Percentiles rank a stretch among this genome's conserved stretches.
Evolutionary conservation across 78 protist genomes (phyloP).

Genomic region (Dictyostelium brefeldianum): DNA sequence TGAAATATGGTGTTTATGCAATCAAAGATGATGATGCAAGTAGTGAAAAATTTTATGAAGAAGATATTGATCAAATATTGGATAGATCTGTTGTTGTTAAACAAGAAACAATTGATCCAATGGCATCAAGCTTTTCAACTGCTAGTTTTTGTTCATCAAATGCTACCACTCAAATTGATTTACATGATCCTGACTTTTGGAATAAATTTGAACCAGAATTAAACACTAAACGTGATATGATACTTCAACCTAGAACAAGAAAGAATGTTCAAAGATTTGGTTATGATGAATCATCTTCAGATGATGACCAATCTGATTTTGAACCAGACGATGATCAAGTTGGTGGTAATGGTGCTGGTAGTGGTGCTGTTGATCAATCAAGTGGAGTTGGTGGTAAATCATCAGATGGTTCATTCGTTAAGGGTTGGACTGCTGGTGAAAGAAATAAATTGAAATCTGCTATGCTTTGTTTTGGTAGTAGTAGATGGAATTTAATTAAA

Average conservation of each 20-base stretch:
- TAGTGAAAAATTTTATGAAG: conserved; percentile 81
- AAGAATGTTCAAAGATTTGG: conserved; percentile 82
- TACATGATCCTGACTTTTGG: conserved; percentile 92
- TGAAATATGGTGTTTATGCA: conserved; percentile 89
- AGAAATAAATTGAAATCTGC: conserved; percentile 66
- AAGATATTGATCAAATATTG: conserved; percentile 89
- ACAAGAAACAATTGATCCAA: conserved; percentile 45
- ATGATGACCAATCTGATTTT: conserved; percentile 42
- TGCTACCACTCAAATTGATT: conserved; percentile 60
- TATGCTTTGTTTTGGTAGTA: conserved; percentile 56
- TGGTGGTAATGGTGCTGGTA: background rate
- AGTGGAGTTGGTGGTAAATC: background rate
- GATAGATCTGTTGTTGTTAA: conserved; percentile 52
- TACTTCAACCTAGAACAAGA: conserved; percentile 52
- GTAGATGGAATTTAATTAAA: conserved; percentile 78
- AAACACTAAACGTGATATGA: conserved; percentile 12
- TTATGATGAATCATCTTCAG: conserved; percentile 10
- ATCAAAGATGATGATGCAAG: conserved; percentile 71
- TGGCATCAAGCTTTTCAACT: conserved; percentile 61
- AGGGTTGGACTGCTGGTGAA: conserved; percentile 65
- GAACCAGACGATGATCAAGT: conserved; percentile 51
- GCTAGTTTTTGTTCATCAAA: conserved; percentile 78
- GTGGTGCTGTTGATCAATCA: background rate
- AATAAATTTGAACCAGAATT: conserved; percentile 75
- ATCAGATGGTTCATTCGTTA: background rate